Percentiles rank a stretch among this genome's conserved stretches.
Evolutionary conservation across 805 yeast species (phyloP).

Genomic region (Deakozyma indianensis): DNA sequence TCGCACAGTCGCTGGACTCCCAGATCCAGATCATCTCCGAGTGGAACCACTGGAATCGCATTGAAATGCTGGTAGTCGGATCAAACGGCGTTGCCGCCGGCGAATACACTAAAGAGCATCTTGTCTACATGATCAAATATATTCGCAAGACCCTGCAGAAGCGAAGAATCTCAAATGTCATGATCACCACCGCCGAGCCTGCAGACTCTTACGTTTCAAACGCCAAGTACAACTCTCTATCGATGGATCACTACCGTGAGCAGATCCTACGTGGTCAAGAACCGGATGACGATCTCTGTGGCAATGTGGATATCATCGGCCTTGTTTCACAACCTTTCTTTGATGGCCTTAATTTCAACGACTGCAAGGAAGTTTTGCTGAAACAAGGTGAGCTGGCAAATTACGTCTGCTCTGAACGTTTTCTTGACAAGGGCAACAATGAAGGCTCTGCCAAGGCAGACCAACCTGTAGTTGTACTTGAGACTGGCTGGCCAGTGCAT

Average conservation of each 20-base stretch:
- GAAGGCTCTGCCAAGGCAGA: constrained; percentile 23
- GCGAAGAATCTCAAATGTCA: constrained; percentile 25
- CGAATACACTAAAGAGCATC: constrained; percentile 8
- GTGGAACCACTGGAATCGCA: constrained; percentile 10
- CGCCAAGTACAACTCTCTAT: constrained; percentile 10
- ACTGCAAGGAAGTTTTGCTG: constrained; percentile 49
- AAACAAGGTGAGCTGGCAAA: constrained; percentile 43
- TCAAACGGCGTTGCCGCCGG: constrained; percentile 11
- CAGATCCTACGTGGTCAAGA: background rate
- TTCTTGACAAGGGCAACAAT: constrained; percentile 11
- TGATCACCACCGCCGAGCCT: constrained; percentile 67
- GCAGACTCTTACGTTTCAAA: constrained; percentile 41
- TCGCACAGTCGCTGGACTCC: constrained; percentile 5
- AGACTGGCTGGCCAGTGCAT: constrained; percentile 88
- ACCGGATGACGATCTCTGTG: constrained; percentile 50
- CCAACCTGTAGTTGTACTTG: constrained; percentile 45
- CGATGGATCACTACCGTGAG: constrained; percentile 17
- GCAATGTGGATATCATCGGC: constrained; percentile 66
- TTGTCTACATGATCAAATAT: constrained; percentile 9
- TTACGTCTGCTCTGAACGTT: constrained; percentile 32
- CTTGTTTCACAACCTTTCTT: constrained; percentile 66
- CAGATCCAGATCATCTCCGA: constrained; percentile 7
- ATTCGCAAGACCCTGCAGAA: constrained; percentile 6
- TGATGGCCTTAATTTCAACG: constrained; percentile 41
- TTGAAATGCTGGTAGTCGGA: constrained; percentile 13